Percentiles rank a stretch among this genome's conserved stretches.
phyloP scores from a whole-genome alignment of 306 rosid genomes.

The Amphicarpaea edgeworthii region DNA sequence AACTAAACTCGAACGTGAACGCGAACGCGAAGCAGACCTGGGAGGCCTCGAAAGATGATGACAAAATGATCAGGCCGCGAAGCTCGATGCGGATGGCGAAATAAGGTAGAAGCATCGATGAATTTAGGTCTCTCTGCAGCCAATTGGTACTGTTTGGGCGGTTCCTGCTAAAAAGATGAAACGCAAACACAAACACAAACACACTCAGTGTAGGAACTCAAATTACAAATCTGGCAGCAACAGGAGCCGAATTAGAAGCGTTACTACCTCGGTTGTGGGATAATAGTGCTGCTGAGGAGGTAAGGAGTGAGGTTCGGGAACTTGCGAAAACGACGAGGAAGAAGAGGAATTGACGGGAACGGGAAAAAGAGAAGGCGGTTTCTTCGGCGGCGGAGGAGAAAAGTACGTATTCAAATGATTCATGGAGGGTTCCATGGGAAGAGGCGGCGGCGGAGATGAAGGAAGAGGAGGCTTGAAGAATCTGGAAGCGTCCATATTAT shows the following conservation, averaged over 20 bases:
- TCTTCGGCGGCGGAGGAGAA: slow-evolving; percentile 59
- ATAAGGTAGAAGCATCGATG: slow-evolving; percentile 60
- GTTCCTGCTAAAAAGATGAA: slow-evolving; percentile 25
- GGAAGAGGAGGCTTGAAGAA: slow-evolving; percentile 67
- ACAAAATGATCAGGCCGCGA: slow-evolving; percentile 93
- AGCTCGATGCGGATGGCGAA: slow-evolving; percentile 72
- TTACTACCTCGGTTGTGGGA: slow-evolving; percentile 63
- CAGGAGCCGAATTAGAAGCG: not conserved
- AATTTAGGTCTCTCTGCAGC: slow-evolving; percentile 48
- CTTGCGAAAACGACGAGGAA: slow-evolving; percentile 56
- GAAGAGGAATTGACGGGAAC: slow-evolving; percentile 56
- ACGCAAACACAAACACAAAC: not conserved
- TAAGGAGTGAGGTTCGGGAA: slow-evolving; percentile 52
- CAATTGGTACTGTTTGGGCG: slow-evolving; percentile 38
- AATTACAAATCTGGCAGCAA: too few relatives aligned
- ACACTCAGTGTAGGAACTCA: too few relatives aligned
- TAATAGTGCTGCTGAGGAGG: slow-evolving; percentile 62
- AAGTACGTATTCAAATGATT: slow-evolving; percentile 44
- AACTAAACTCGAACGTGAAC: not conserved
- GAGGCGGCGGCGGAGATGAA: slow-evolving; percentile 80
- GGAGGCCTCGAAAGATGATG: slow-evolving; percentile 90
- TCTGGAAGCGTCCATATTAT: slow-evolving; percentile 56
- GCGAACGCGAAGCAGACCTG: slow-evolving; percentile 80
- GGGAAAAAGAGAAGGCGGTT: slow-evolving; percentile 68
- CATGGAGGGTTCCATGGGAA: slow-evolving; percentile 61